Evolutionary conservation across 768 basidiomycete genomes (phyloP), one percentile per base, ranked within the genome.

Genomic region (Hygrophoropsis aurantiaca): DNA sequence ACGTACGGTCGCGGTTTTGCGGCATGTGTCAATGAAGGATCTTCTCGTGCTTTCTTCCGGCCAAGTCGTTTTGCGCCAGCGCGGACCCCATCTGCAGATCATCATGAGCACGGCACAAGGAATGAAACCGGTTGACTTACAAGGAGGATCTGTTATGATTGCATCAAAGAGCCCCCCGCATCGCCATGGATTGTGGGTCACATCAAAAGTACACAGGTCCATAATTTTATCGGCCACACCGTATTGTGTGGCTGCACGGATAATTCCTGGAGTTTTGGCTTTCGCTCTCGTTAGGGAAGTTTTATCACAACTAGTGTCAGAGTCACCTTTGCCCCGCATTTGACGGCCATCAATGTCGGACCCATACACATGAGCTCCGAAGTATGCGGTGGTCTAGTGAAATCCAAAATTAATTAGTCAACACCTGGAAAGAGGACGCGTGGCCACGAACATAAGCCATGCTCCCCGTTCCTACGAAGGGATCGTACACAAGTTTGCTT

Each of bases 331-430:
- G 15, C 97, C 97, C 50, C 93, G 75, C 87, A 98, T 94, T 62
- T 98, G 95, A 34, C 97, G 78, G 0, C 97, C 97, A 59, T 98
- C 95, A 40, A 99, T 97, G 63, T 98, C 97, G 15, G 91, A 94
- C 15, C 95, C 97, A 46, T 89, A 83, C 1, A 94, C 80, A 21
- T 82, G 66, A 1, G 94, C 86, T 2, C 97, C 97, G 55, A 94
- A 97, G 58, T 91, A 77, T 0, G 93, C 90, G 3, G 81, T 78
- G 0, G 94, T 90, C 90, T 94, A 60, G 10, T 26, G 23, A 36
- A 9, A 20, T 35, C 16, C n/a, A n/a, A n/a, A n/a, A 30, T 18
- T 34, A 27, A 39, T 41, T 10, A 47, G 45, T 48, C 32, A 42
- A 49, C 18, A 30, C 5, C 3, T 10, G 11, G 33, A 26, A 10